Evolutionary conservation across 768 basidiomycete genomes (phyloP).

Genomic region (Trametes coccinea): DNA sequence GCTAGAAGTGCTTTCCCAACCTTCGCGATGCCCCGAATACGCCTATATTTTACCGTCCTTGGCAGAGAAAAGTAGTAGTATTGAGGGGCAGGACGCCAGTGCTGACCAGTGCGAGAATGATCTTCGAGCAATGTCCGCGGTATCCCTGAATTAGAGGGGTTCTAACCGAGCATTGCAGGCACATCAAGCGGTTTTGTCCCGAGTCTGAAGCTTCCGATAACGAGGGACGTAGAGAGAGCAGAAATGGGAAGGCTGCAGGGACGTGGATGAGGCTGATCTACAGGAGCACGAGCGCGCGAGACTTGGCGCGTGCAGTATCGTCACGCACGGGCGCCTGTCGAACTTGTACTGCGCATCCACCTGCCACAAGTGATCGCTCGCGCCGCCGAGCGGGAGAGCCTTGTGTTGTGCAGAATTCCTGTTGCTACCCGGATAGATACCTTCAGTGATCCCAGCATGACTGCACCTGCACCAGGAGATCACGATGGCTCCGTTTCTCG

Average conservation of each 20-base stretch:
- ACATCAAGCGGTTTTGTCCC: too few relatives aligned
- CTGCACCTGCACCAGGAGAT: conserved; percentile 2
- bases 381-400: neutral
- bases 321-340: neutral
- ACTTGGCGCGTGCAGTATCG: conserved; percentile 1
- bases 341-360: neutral
- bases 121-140: too few relatives aligned
- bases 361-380: neutral
- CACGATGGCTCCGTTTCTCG: conserved; percentile 3
- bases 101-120: too few relatives aligned
- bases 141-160: too few relatives aligned
- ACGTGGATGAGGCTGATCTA: too few relatives aligned
- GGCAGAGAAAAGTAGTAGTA: too few relatives aligned
- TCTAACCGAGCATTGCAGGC: too few relatives aligned
- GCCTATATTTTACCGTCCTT: conserved; percentile 4
- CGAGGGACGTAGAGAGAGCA: too few relatives aligned
- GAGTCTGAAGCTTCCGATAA: too few relatives aligned
- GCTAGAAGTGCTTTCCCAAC: neutral
- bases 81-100: neutral
- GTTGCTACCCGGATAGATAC: conserved; percentile 9
- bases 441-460: conserved; percentile 7
- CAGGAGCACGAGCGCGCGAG: neutral
- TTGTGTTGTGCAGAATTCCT: neutral
- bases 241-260: too few relatives aligned
- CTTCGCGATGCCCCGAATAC: neutral